A percentile compares a stretch with the other conserved stretches of the same genome.
These are phyloP conservation scores for Fusarium verticillioides DNA, from an alignment of 2,329 filamentous ascomycete genomes.

Conservation along the genomic window DNA sequence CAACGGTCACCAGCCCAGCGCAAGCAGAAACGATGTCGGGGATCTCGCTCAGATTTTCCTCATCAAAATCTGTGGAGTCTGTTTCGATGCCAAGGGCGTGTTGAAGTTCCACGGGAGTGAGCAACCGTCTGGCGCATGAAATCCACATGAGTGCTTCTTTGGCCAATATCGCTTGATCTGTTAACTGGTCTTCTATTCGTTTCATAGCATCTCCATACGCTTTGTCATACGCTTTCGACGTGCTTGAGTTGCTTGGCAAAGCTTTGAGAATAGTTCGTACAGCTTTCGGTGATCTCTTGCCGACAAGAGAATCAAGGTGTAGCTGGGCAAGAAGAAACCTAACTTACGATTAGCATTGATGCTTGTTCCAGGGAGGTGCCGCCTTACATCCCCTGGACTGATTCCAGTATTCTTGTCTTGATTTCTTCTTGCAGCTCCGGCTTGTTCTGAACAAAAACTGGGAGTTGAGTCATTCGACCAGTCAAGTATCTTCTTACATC, in stretches of 20 bases:
- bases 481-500: neutral
- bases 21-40: slow-evolving; percentile 53
- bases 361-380: neutral
- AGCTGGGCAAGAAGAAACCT: slow-evolving; percentile 38
- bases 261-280: neutral
- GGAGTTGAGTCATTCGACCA: neutral
- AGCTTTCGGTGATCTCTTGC: slow-evolving; percentile 30
- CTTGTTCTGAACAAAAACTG: neutral
- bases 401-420: neutral
- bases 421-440: slow-evolving; percentile 10
- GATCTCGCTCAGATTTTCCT: slow-evolving; percentile 49
- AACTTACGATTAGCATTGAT: neutral
- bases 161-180: slow-evolving; percentile 50
- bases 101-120: slow-evolving; percentile 52
- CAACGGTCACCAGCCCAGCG: slow-evolving; percentile 55
- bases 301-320: slow-evolving; percentile 31
- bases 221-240: slow-evolving; percentile 44
- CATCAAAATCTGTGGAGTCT: slow-evolving; percentile 44
- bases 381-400: slow-evolving; percentile 10
- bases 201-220: slow-evolving; percentile 57
- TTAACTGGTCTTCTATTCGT: slow-evolving; percentile 54
- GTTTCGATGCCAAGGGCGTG: slow-evolving; percentile 55
- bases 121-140: slow-evolving; percentile 48
- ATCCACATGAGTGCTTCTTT: slow-evolving; percentile 55
- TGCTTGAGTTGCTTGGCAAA: slow-evolving; percentile 32